A percentile compares a stretch with the other conserved stretches of the same genome.
Evolutionary conservation across 2,329 filamentous ascomycete genomes (phyloP).

Genomic region (Alternaria ethzedia): DNA sequence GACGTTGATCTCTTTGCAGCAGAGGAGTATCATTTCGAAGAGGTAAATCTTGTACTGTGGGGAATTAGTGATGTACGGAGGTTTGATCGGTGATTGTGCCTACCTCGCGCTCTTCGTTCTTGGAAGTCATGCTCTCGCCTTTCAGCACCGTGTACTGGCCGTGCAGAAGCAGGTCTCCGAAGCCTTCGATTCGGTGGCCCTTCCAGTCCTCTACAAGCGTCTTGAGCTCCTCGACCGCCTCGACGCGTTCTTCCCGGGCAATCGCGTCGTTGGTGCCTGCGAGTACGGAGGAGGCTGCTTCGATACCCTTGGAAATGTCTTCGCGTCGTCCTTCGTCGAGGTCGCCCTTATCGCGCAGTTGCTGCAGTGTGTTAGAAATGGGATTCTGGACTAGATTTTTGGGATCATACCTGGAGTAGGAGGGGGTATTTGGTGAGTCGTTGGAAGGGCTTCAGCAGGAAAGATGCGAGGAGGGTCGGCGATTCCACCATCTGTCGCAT

Average conservation of each 20-base stretch:
- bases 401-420: constrained; percentile 72
- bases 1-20: constrained; percentile 91
- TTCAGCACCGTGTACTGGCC: constrained; percentile 93
- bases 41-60: constrained; percentile 93
- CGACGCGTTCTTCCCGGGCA: constrained; percentile 81
- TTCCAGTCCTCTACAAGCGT: constrained; percentile 96
- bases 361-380: constrained; percentile 56
- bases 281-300: constrained; percentile 80
- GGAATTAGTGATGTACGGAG: constrained; percentile 7
- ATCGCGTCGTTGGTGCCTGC: constrained; percentile 89
- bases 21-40: constrained; percentile 92
- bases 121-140: constrained; percentile 72
- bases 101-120: constrained; percentile 90
- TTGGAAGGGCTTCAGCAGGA: constrained; percentile 96
- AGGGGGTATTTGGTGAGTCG: constrained; percentile 93
- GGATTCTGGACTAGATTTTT: not conserved
- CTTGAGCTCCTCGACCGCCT: constrained; percentile 82
- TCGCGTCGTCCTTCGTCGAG: constrained; percentile 71
- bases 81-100: constrained; percentile 35
- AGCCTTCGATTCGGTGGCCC: constrained; percentile 85
- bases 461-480: constrained; percentile 86
- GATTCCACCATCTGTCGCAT: constrained; percentile 80
- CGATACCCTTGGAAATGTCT: constrained; percentile 78
- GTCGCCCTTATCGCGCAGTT: constrained; percentile 83
- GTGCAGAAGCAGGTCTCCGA: constrained; percentile 85